Conservation (phyloP, 202 grass and related monocot species). For the Brachypodium distachyon region DNA sequence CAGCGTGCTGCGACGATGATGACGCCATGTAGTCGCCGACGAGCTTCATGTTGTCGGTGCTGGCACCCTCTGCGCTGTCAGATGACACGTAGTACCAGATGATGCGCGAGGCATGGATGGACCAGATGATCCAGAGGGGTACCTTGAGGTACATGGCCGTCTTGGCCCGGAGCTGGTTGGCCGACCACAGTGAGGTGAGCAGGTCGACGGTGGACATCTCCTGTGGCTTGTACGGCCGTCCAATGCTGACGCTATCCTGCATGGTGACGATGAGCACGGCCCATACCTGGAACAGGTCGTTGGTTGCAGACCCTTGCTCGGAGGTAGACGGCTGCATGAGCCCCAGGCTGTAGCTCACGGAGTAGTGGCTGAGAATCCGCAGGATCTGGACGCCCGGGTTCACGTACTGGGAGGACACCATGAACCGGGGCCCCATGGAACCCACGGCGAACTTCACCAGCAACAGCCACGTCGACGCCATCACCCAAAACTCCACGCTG, state of each 20-base stretch:
- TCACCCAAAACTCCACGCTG: not conserved
- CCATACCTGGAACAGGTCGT: slow-evolving; percentile 15
- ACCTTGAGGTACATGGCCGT: not conserved
- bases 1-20: not conserved
- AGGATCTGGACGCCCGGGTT: rapidly evolving
- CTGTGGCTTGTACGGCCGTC: not conserved
- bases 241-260: not conserved
- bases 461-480: not conserved
- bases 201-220: not conserved
- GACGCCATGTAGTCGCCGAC: slow-evolving; percentile 4
- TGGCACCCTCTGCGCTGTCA: rapidly evolving
- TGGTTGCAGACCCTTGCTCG: not conserved
- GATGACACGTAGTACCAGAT: not conserved
- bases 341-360: slow-evolving; percentile 2
- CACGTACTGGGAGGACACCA: not conserved
- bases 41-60: not conserved
- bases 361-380: not conserved
- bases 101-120: not conserved
- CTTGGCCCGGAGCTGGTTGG: not conserved
- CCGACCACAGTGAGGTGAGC: not conserved
- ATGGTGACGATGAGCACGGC: slow-evolving; percentile 23
- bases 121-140: not conserved
- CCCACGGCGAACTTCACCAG: not conserved
- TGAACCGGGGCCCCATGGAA: not conserved
- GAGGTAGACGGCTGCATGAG: not conserved